A percentile compares a stretch with the other conserved stretches of the same genome.
phyloP scores from a whole-genome alignment of 805 yeast species.

The Candida wancherniae region DNA sequence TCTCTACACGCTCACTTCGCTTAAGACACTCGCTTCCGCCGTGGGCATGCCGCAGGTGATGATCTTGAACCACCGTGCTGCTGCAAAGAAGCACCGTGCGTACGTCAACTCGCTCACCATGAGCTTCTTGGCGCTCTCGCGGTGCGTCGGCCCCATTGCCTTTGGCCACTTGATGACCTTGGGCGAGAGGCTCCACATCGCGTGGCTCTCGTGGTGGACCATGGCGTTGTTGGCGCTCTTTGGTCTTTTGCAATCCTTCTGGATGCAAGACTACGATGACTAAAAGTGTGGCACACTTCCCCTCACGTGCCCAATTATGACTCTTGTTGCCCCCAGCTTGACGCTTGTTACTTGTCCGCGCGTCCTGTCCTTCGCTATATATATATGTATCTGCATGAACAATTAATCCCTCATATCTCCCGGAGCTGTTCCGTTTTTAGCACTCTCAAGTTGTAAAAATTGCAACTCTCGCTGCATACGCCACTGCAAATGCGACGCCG shows the following conservation, averaged over 20 bases:
- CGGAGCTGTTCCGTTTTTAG: too few relatives aligned
- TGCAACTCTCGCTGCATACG: too few relatives aligned
- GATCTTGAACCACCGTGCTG: constrained; percentile 33
- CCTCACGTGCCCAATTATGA: too few relatives aligned
- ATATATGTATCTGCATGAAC: too few relatives aligned
- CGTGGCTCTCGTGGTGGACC: constrained; percentile 34
- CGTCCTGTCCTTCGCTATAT: too few relatives aligned
- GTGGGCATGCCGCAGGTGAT: constrained; percentile 35
- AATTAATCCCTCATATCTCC: too few relatives aligned
- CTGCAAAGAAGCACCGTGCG: constrained; percentile 29
- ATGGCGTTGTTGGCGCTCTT: constrained; percentile 24
- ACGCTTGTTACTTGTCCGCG: too few relatives aligned
- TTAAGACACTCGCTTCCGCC: constrained; percentile 29
- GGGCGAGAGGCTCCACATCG: constrained; percentile 22
- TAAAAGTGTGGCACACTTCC: constrained; percentile 6
- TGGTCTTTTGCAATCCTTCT: constrained; percentile 27
- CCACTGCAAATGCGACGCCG: too few relatives aligned
- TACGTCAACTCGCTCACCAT: constrained; percentile 31
- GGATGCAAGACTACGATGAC: constrained; percentile 26
- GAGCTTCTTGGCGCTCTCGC: constrained; percentile 31
- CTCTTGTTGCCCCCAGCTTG: too few relatives aligned
- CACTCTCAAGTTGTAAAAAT: too few relatives aligned
- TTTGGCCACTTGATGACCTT: constrained; percentile 33
- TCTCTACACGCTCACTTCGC: constrained; percentile 28
- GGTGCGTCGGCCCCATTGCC: constrained; percentile 29